Evolutionary conservation across 495 filamentous ascomycete genomes (phyloP).

Genomic region (Podospora fimiseda): DNA sequence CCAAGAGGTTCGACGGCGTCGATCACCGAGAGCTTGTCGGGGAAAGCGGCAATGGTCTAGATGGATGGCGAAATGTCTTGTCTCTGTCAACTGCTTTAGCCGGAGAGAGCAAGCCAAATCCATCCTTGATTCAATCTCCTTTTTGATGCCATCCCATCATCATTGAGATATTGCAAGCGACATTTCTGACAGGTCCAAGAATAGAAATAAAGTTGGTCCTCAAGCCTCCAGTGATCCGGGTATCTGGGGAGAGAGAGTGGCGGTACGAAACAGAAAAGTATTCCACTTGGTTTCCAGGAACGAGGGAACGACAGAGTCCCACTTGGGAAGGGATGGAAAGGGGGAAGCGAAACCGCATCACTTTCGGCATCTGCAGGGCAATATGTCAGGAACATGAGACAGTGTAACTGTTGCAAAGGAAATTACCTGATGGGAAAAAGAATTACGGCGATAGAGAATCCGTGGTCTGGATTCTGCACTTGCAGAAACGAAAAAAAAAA

Average conservation of each 20-base stretch:
- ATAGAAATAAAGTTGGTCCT: conserved; percentile 22
- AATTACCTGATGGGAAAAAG: too few species aligned
- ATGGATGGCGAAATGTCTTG: neutral
- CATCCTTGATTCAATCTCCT: too few species aligned
- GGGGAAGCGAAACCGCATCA: neutral
- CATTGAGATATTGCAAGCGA: neutral
- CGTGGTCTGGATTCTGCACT: neutral
- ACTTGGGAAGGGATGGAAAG: conserved; percentile 2
- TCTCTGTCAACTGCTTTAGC: neutral
- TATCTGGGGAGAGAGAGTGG: conserved; percentile 16
- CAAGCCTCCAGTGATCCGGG: conserved; percentile 11
- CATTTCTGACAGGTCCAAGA: conserved; percentile 11
- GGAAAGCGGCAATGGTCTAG: neutral
- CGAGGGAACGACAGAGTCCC: conserved; percentile 12
- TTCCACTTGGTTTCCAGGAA: conserved; percentile 13
- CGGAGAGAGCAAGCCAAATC: too few species aligned
- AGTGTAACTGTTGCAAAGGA: too few species aligned
- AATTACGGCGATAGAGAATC: neutral
- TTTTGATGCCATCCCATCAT: too few species aligned
- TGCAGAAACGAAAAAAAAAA: neutral
- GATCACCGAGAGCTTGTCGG: conserved; percentile 1
- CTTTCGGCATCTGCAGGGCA: conserved; percentile 1
- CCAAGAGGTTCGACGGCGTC: conserved; percentile 7
- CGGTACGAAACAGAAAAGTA: neutral
- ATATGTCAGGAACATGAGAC: conserved; percentile 6